Base-by-base conservation (phyloP, 768 basidiomycete species). In the Lactarius akahatsu region DNA sequence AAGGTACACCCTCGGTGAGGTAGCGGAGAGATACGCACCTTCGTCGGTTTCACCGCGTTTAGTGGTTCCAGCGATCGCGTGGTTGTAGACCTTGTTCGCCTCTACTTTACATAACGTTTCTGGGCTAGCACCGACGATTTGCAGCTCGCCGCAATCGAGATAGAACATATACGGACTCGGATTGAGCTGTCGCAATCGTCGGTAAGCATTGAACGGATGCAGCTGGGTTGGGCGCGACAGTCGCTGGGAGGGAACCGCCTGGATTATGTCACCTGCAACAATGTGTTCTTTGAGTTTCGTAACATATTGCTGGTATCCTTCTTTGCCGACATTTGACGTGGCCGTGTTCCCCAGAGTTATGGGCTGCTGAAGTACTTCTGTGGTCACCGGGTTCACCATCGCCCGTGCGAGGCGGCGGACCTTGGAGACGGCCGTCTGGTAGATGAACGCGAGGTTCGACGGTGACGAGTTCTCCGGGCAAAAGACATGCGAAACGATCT, bases 121-220 rank as follows among this genome's bases (percentile, higher is more conserved):
- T 0, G 97, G 97, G 72, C 94, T 96, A 2, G 97, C 97, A 13
- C 97, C 97, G n/a, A 98, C 95, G 41, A 99, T 82, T 76, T 98
- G 95, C 13, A 96, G 74, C 63, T 93, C 93, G 6, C 92, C 92
- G 71, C 94, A 96, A 72, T 98, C 92, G 71, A 99, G 76, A 75
- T 95, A 99, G 78, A 96, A 99, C 96, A 97, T 98, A 78, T 99
- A 98, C 18, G 97, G 97, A 62, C 94, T 96, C 1, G 97, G 97
- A 72, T 99, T 99, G 68, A 98, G 85, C 72, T 96, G 89, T 55
- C 97, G 89, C 55, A 99, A 82, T 62, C 93, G 91, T 59, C 97
- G 83, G 74, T 98, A 99, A 8, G 90, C 94, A 79, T 98, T 99
- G 82, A 99, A 99, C 1, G 97, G 96, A 75, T 98, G 94, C 23